phyloP scores from a whole-genome alignment of 225 moss, liverwort and hornwort species.

The Antitrichia curtipendula region DNA sequence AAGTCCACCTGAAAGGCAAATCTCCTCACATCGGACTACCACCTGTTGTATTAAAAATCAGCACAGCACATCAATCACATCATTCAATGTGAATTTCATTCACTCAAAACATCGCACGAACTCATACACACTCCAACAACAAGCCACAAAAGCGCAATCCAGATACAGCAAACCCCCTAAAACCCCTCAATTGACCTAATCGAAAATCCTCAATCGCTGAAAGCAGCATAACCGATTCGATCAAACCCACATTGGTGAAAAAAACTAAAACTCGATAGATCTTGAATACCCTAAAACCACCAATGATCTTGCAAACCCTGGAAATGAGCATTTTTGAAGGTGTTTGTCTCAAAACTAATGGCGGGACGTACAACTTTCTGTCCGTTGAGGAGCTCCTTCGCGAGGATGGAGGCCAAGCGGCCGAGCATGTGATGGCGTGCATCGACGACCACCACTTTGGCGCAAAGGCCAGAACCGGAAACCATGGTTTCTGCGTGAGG shows the following conservation, averaged over 20 bases:
- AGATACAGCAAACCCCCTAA: not conserved
- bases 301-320: not conserved
- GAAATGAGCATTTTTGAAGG: not conserved
- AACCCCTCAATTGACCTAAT: not conserved
- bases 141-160: not conserved
- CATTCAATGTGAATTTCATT: not conserved
- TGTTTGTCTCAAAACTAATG: not conserved
- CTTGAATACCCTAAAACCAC: not conserved
- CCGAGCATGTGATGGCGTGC: constrained; percentile 98
- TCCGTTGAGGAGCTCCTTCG: constrained; percentile 89
- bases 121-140: not conserved
- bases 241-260: not conserved
- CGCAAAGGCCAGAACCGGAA: constrained; percentile 80
- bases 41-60: constrained; percentile 15
- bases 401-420: constrained; percentile 78
- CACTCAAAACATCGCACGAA: not conserved
- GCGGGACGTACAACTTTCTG: constrained; percentile 54
- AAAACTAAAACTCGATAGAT: not conserved
- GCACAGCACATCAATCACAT: not conserved
- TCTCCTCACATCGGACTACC: constrained; percentile 76
- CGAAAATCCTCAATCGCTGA: not conserved
- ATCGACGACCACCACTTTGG: constrained; percentile 78
- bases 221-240: not conserved
- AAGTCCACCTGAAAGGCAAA: constrained; percentile 77
- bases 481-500: constrained; percentile 42